A percentile compares a stretch with the other conserved stretches of the same genome.
phyloP scores from a whole-genome alignment of 139 green algal genomes.

The Nannochloris sp. region DNA sequence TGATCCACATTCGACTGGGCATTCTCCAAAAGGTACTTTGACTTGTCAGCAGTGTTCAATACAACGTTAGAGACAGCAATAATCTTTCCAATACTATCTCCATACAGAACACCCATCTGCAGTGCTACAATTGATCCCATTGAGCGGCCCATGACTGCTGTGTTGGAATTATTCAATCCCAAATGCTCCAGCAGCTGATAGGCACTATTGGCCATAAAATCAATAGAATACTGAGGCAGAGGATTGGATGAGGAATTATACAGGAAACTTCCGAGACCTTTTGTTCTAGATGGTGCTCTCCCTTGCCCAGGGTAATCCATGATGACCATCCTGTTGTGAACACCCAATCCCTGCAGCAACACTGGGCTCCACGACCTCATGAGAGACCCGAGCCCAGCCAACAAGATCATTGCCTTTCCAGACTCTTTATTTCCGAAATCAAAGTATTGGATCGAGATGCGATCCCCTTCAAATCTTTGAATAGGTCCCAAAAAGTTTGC shows the following conservation, averaged over 20 bases:
- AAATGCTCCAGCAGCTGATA: constrained; percentile 4
- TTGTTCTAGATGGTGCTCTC: background rate
- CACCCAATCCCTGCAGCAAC: background rate
- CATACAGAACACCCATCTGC: background rate
- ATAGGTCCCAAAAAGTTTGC: constrained; percentile 3
- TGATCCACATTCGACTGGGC: constrained; percentile 1
- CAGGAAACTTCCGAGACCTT: background rate
- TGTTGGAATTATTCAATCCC: background rate
- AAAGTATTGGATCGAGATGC: background rate
- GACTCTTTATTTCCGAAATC: background rate
- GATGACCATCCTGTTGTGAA: background rate
- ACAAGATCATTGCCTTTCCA: background rate
- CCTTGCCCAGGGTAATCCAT: background rate
- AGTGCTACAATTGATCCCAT: constrained; percentile 1
- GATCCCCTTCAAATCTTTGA: background rate
- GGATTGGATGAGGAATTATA: background rate
- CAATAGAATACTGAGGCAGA: constrained; percentile 1
- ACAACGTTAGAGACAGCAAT: background rate
- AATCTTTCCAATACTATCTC: background rate
- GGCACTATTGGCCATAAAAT: background rate
- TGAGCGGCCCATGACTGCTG: background rate
- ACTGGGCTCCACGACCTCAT: background rate
- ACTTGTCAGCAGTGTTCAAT: background rate
- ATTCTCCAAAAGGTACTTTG: background rate
- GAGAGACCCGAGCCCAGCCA: background rate